These are phyloP conservation scores for Pseudoscleropodium purum DNA, from an alignment of 225 moss, liverwort and hornwort genomes.

Conservation along the genomic window DNA sequence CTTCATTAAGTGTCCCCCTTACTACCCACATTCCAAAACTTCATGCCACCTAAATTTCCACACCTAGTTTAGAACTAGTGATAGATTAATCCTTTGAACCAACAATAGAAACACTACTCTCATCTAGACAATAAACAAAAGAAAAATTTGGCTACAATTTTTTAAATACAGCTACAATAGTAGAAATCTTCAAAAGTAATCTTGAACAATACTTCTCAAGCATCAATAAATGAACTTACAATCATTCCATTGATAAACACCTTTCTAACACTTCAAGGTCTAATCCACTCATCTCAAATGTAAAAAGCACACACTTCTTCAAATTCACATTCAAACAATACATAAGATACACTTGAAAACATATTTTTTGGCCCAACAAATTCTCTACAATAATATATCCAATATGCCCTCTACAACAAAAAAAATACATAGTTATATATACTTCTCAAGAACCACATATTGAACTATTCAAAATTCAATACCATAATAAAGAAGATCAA, in stretches of 20 bases:
- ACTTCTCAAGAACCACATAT: neutral
- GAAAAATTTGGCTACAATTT: too few species aligned
- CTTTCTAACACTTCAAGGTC: neutral
- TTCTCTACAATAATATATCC: accelerated
- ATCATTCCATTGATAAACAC: neutral
- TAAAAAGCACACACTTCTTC: neutral
- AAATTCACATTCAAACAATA: accelerated
- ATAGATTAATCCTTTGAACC: too few species aligned
- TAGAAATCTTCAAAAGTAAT: too few species aligned
- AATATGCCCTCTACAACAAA: neutral
- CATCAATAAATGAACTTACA: too few species aligned
- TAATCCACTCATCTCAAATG: neutral
- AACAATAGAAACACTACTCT: too few species aligned
- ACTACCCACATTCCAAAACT: too few species aligned
- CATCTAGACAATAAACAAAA: too few species aligned
- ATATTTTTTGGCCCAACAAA: neutral
- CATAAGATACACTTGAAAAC: accelerated
- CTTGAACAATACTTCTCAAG: too few species aligned
- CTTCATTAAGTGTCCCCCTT: too few species aligned
- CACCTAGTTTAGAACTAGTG: too few species aligned
- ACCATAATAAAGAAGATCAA: accelerated
- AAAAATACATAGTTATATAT: accelerated
- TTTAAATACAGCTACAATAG: too few species aligned
- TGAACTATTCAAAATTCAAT: neutral
- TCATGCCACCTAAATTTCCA: too few species aligned